phyloP scores from a whole-genome alignment of 2,329 filamentous ascomycete species.

The Curvularia sp. region DNA sequence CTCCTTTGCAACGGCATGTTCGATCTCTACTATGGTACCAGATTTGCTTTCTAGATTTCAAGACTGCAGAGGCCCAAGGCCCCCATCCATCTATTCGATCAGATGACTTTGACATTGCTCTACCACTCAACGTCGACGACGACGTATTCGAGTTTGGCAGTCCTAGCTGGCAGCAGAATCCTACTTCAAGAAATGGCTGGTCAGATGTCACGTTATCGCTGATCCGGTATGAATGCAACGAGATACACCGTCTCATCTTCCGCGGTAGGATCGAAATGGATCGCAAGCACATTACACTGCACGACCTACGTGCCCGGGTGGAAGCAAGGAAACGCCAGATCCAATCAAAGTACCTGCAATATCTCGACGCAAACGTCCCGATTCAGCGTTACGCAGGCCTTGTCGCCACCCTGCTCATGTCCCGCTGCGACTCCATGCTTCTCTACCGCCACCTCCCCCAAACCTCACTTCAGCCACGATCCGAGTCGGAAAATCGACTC shows the following conservation, averaged over 20 bases:
- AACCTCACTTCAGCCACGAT: slow-evolving; percentile 43
- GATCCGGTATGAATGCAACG: slow-evolving; percentile 50
- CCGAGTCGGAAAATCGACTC: slow-evolving; percentile 47
- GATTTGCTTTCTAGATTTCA: slow-evolving; percentile 51
- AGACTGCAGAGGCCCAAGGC: slow-evolving; percentile 50
- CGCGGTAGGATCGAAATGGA: slow-evolving; percentile 50
- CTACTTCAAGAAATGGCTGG: slow-evolving; percentile 41
- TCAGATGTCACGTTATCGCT: slow-evolving; percentile 47
- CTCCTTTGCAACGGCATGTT: slow-evolving; percentile 47
- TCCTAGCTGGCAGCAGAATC: slow-evolving; percentile 46
- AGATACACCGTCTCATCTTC: slow-evolving; percentile 50
- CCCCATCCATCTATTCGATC: slow-evolving; percentile 49
- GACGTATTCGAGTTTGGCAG: slow-evolving; percentile 50
- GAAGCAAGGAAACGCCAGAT: slow-evolving; percentile 48
- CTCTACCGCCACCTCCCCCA: slow-evolving; percentile 50
- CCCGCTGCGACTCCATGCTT: slow-evolving; percentile 51
- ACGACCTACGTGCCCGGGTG: slow-evolving; percentile 46
- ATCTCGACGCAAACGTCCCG: slow-evolving; percentile 43
- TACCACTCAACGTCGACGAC: slow-evolving; percentile 49
- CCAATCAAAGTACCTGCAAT: slow-evolving; percentile 45
- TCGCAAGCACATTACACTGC: slow-evolving; percentile 47
- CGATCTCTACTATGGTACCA: slow-evolving; percentile 50
- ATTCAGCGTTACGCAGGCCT: slow-evolving; percentile 50
- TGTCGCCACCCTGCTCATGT: slow-evolving; percentile 48
- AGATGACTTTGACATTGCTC: slow-evolving; percentile 49